phyloP scores from a whole-genome alignment of 495 filamentous ascomycete genomes.

The Aspergillus taichungensis region DNA sequence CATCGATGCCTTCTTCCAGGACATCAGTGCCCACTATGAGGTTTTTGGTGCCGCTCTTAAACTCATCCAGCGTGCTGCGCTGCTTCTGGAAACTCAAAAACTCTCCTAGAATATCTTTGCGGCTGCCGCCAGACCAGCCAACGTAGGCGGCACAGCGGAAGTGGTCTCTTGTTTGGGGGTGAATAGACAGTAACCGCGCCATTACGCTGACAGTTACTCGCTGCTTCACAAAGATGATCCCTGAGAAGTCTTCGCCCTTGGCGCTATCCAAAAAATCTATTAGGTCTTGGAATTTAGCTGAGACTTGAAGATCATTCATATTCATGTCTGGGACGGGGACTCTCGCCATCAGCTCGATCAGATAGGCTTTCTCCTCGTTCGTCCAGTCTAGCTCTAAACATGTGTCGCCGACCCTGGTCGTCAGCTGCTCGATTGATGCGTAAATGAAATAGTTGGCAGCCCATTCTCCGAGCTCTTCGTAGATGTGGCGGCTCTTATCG shows the following conservation, averaged over 20 bases:
- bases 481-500: slow-evolving; percentile 32
- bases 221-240: slow-evolving; percentile 74
- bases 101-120: slow-evolving; percentile 50
- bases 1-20: slow-evolving; percentile 87
- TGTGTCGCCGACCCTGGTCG: slow-evolving; percentile 21
- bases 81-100: slow-evolving; percentile 48
- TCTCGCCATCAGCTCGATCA: slow-evolving; percentile 41
- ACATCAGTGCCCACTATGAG: slow-evolving; percentile 78
- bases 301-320: slow-evolving; percentile 20
- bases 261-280: slow-evolving; percentile 43
- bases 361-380: slow-evolving; percentile 51
- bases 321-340: slow-evolving; percentile 26
- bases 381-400: slow-evolving; percentile 30
- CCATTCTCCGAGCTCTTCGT: slow-evolving; percentile 63
- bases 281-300: slow-evolving; percentile 47
- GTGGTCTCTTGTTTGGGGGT: slow-evolving; percentile 46
- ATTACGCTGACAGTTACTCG: slow-evolving; percentile 61
- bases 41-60: slow-evolving; percentile 61
- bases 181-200: slow-evolving; percentile 51
- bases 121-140: slow-evolving; percentile 51
- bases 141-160: slow-evolving; percentile 58
- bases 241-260: slow-evolving; percentile 43
- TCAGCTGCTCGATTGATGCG: slow-evolving; percentile 43
- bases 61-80: slow-evolving; percentile 53
- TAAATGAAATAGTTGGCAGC: slow-evolving; percentile 64